These are phyloP conservation scores for Orbilia javanica DNA, from an alignment of 2,329 filamentous ascomycete species.

Conservation along the genomic window DNA sequence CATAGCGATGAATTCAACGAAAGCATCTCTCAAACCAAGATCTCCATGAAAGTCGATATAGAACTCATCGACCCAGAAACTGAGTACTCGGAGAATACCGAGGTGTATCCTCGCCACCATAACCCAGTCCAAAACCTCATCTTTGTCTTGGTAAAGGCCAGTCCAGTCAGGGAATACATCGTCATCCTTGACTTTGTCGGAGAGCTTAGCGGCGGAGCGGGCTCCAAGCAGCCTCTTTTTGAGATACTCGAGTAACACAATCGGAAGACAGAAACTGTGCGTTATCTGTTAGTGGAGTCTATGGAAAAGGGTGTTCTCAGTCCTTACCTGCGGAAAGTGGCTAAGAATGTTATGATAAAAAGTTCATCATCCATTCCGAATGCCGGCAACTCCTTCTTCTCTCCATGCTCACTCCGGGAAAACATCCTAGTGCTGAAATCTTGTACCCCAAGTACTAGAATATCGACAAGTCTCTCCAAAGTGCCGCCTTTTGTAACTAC, in stretches of 20 bases:
- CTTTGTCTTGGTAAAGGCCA: conserved; percentile 61
- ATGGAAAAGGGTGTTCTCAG: not conserved
- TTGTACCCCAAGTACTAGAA: conserved; percentile 62
- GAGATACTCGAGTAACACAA: conserved; percentile 62
- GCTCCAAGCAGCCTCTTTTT: conserved; percentile 63
- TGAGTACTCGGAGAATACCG: conserved; percentile 62
- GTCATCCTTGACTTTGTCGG: conserved; percentile 62
- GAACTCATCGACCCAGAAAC: conserved; percentile 62
- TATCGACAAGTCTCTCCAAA: conserved; percentile 62
- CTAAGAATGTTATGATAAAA: conserved; percentile 63
- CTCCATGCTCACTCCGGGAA: conserved; percentile 30
- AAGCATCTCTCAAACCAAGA: conserved; percentile 61
- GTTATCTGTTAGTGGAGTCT: not conserved
- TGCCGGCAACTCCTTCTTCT: conserved; percentile 51
- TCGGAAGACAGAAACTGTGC: conserved; percentile 60
- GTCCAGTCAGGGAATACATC: conserved; percentile 63
- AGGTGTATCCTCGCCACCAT: conserved; percentile 63
- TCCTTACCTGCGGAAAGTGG: conserved; percentile 63
- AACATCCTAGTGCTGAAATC: conserved; percentile 63
- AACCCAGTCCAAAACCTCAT: conserved; percentile 62
- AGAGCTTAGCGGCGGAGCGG: conserved; percentile 62
- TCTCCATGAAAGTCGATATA: conserved; percentile 63
- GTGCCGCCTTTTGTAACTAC: conserved; percentile 62
- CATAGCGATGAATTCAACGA: conserved; percentile 62
- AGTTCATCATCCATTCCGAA: conserved; percentile 63